Base-by-base conservation (phyloP, 345 rosid species). In the Populus pruinosa region DNA sequence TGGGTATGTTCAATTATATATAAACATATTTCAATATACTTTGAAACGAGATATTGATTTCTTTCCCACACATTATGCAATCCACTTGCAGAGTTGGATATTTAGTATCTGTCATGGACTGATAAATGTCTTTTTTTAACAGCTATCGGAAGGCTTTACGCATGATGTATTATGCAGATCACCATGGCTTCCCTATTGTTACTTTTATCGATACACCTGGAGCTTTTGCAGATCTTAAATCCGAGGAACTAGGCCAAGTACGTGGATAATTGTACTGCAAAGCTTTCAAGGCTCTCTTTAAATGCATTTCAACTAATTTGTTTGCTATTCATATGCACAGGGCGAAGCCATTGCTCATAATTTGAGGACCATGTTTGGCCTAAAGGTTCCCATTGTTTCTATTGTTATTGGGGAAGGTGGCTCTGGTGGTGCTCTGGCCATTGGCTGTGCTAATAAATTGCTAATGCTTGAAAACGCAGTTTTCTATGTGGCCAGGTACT, bases 361-460 rank as follows among this genome's bases (percentile, higher is more conserved):
- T 82, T 87, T 96, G 84, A 92, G 96, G 89, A 88, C 94, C 49
- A 96, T 96, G 98, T 96, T 96, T 41, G 96, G 97, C 80, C 86
- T 96, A 49, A 96, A 92, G 89, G 99, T 96, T 67, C 99, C 99
- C 4, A 85, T 96, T 76, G 76, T 96, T 81, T 91, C 99, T 39
- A 92, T 96, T 77, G 97, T 96, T 82, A 92, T 93, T 53, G 98
- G 97, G 69, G 99, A 96, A 87, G 99, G 99, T 87, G 99, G 99
- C 76, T 93, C 98, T 89, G 99, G 99, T 69, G 99, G 99, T 83
- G 99, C 98, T 80, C 79, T 96, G 83, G 99, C 99, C 79, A 93
- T 96, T 82, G 98, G 93, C 49, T 93, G 98, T 88, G 94, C 94
- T 70, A 96, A 96, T 85, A 91, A 92, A 76, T 79, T 96, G 87